phyloP scores from a whole-genome alignment of 768 basidiomycete species.

The Myochromella boudieri region DNA sequence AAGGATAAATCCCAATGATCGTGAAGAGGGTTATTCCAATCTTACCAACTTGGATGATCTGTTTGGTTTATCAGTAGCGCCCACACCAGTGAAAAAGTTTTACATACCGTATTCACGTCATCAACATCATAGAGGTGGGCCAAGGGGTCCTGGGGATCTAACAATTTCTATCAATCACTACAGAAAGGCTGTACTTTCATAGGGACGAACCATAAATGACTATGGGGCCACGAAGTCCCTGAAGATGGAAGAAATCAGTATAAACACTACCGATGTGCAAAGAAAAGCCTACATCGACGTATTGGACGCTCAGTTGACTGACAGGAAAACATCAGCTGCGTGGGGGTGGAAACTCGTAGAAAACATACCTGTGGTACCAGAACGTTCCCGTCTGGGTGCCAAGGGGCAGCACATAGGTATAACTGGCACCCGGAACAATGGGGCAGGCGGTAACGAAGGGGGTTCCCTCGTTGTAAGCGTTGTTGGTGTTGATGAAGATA shows the following conservation, averaged over 20 bases:
- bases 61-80: not conserved
- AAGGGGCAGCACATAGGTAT: constrained; percentile 34
- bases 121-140: constrained; percentile 17
- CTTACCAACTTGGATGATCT: constrained; percentile 20
- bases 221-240: constrained; percentile 33
- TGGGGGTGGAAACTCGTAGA: not conserved
- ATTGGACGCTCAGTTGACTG: constrained; percentile 27
- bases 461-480: constrained; percentile 33
- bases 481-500: constrained; percentile 21
- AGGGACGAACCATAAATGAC: constrained; percentile 28
- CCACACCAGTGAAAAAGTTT: not conserved
- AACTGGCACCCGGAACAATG: constrained; percentile 33
- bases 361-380: constrained; percentile 34
- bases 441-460: constrained; percentile 47
- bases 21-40: constrained; percentile 21
- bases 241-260: not conserved
- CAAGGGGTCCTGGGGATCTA: constrained; percentile 14
- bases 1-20: not conserved
- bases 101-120: constrained; percentile 12
- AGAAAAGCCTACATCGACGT: constrained; percentile 23
- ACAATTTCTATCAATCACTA: not conserved
- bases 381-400: constrained; percentile 41
- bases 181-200: not conserved
- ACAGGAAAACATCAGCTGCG: not conserved
- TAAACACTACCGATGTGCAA: not conserved